Evolutionary conservation across 2,329 filamentous ascomycete genomes (phyloP).

Genomic region (Cercospora citrullina): DNA sequence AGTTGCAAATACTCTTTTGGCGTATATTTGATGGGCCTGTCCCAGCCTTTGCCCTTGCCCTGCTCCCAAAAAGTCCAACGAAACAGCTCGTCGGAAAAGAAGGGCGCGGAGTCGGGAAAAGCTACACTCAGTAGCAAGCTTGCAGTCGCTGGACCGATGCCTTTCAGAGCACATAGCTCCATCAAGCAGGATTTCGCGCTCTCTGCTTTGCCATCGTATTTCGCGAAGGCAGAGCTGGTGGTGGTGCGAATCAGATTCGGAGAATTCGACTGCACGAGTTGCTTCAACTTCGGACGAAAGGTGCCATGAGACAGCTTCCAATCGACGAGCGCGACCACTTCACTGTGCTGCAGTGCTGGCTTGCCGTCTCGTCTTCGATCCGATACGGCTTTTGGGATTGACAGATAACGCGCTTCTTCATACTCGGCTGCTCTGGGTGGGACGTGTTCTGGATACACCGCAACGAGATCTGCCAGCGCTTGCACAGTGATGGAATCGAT

Average conservation of each 20-base stretch:
- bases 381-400: constrained; percentile 42
- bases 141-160: constrained; percentile 77
- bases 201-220: constrained; percentile 42
- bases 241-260: constrained; percentile 48
- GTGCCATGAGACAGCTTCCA: constrained; percentile 68
- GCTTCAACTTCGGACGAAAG: constrained; percentile 50
- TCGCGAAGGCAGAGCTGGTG: constrained; percentile 55
- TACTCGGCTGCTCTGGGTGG: constrained; percentile 53
- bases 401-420: constrained; percentile 60
- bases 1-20: constrained; percentile 66
- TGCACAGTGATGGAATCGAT: constrained; percentile 29
- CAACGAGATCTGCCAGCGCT: constrained; percentile 30
- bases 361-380: constrained; percentile 19
- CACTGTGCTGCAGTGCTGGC: constrained; percentile 53
- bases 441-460: constrained; percentile 30
- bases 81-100: constrained; percentile 80
- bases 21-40: constrained; percentile 65
- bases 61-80: constrained; percentile 64
- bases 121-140: constrained; percentile 70
- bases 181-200: constrained; percentile 49
- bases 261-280: constrained; percentile 60
- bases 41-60: constrained; percentile 45
- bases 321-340: constrained; percentile 63
- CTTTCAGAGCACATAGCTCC: constrained; percentile 62
- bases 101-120: constrained; percentile 60